Evolutionary conservation across 169 alveolate genomes (phyloP).

Genomic region (Plasmodium relictum): DNA sequence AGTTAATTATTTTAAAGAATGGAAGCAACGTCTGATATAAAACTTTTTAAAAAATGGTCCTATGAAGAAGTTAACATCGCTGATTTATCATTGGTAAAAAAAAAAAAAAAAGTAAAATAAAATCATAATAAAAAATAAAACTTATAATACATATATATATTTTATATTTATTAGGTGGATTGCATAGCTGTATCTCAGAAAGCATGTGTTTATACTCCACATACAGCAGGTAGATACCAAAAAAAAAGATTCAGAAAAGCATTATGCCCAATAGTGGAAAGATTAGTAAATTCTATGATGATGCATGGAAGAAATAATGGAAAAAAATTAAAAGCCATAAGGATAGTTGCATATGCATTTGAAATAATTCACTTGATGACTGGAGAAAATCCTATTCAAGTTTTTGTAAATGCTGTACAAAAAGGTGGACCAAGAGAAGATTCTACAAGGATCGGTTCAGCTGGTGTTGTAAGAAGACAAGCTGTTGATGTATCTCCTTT

Average conservation of each 20-base stretch:
- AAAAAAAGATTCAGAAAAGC: slow-evolving; percentile 99
- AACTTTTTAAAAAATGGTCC: slow-evolving; percentile 97
- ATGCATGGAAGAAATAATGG: slow-evolving; percentile 98
- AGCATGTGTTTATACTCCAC: slow-evolving; percentile 98
- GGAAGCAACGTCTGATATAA: slow-evolving; percentile 88
- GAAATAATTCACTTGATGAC: slow-evolving; percentile 98
- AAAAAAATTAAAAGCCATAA: slow-evolving; percentile 97
- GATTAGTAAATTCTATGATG: slow-evolving; percentile 95
- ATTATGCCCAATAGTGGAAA: slow-evolving; percentile 99
- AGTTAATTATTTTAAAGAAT: slow-evolving; percentile 28
- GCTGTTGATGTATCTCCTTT: slow-evolving; percentile 99
- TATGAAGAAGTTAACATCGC: slow-evolving; percentile 96
- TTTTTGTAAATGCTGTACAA: slow-evolving; percentile 97
- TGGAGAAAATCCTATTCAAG: slow-evolving; percentile 98
- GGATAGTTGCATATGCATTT: slow-evolving; percentile 98
- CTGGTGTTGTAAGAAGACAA: slow-evolving; percentile 99
- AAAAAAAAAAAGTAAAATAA: slow-evolving; percentile 4
- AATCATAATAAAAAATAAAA: background rate
- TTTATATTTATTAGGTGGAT: slow-evolving; percentile 85
- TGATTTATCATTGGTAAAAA: slow-evolving; percentile 94
- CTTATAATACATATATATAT: background rate
- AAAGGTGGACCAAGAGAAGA: slow-evolving; percentile 99
- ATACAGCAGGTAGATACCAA: slow-evolving; percentile 99
- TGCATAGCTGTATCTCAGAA: slow-evolving; percentile 95
- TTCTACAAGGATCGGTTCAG: slow-evolving; percentile 98